Base-by-base conservation (phyloP, 2,329 filamentous ascomycete genomes). In the Scytalidium lignicola region DNA sequence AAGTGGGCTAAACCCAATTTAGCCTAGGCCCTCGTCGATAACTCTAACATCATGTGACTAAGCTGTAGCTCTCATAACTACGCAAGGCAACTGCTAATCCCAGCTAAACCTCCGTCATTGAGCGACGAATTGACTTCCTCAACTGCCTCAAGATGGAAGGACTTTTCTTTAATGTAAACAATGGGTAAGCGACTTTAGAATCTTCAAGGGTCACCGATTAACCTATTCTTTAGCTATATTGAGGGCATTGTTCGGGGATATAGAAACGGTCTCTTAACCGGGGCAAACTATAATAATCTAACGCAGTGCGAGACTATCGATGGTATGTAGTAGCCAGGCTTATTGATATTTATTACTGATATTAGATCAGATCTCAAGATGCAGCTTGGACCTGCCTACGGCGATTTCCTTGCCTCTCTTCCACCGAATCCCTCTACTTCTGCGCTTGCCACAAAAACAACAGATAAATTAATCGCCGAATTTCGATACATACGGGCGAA, bases 271-370 rank as follows among this genome's bases (percentile, higher is more conserved):
- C 86, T 99, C 56, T 81, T 99, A 66, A 97, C 88, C 49, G 75
- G 85, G 69, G 79, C 89, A 67, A 95, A 92, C 75, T 99, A 99
- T 75, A 85, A 79, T 74, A 99, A 97, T 75, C 73, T 97, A 72
- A 95, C 88, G 55, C 92, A 97, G 79, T 97, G 92, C 81, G 92
- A 97, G 74, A 96, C 84, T 44, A 92, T 97, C 62, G 92, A 97
- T 73, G 92, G 92, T 93, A 72, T 61, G 77, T 60, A 50, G 42
- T 26, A 23, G 48, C n/a, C 44, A 18, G 19, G 2, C n/a, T 15
- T 46, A 4, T 18, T n/a, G n/a, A 3, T 12, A 3, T 10, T 13
- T 23, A 43, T 40, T 22, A 41, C 46, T 57, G 42, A 57, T 40
- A 39, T 43, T 41, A 50, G 23, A 58, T 51, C 60, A 97, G 93